These are phyloP conservation scores for Datura wrightii DNA, from an alignment of 257 asterid genomes.

Conservation along the genomic window DNA sequence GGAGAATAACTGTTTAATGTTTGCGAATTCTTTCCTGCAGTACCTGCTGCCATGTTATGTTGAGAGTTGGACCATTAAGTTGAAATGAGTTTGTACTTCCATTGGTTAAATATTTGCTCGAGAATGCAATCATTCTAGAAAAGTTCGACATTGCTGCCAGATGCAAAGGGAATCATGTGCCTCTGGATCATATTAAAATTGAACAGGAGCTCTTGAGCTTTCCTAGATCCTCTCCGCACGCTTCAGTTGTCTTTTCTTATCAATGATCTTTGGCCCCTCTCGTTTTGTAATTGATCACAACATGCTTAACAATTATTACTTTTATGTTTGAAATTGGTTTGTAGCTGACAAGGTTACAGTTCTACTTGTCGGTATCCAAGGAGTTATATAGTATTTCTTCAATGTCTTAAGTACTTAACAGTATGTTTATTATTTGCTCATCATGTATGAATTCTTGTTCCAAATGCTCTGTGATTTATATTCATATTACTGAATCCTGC, in stretches of 20 bases:
- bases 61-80: conserved; percentile 1
- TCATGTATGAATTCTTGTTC: background rate
- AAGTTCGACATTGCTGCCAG: background rate
- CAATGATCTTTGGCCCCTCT: background rate
- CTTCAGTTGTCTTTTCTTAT: no score
- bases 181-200: background rate
- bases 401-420: background rate
- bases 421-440: background rate
- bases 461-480: background rate
- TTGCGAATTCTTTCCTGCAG: background rate
- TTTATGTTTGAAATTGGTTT: background rate
- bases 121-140: conserved; percentile 6
- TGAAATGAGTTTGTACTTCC: background rate
- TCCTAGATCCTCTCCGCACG: no score
- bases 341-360: background rate
- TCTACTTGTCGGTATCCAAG: background rate
- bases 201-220: no score
- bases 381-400: background rate
- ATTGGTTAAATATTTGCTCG: conserved; percentile 8
- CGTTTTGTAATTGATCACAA: background rate
- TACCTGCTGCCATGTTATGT: background rate
- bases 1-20: background rate
- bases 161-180: background rate
- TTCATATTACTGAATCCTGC: background rate
- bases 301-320: background rate